phyloP scores from a whole-genome alignment of 805 yeast genomes.

The Yamadazyma kitorensis region DNA sequence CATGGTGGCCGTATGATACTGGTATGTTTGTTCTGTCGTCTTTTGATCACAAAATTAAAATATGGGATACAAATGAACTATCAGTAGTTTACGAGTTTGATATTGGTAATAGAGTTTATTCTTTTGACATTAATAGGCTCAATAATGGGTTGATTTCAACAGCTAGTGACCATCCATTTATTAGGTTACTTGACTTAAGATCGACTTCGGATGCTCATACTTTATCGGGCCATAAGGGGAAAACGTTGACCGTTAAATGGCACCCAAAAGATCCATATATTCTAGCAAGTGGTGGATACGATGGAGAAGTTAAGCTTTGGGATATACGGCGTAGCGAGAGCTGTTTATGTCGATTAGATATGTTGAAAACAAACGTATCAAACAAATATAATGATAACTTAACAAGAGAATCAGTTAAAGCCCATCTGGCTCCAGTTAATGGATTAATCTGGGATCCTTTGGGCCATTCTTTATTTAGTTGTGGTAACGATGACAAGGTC shows the following conservation, averaged over 20 bases:
- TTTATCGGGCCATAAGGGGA: slow-evolving; percentile 58
- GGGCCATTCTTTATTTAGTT: slow-evolving; percentile 61
- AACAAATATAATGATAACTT: slow-evolving; percentile 20
- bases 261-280: slow-evolving; percentile 61
- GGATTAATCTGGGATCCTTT: slow-evolving; percentile 71
- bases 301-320: slow-evolving; percentile 83
- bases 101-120: slow-evolving; percentile 59
- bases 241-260: slow-evolving; percentile 65
- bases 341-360: slow-evolving; percentile 62
- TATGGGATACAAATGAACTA: slow-evolving; percentile 76
- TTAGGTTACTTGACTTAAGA: slow-evolving; percentile 69
- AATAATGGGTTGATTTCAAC: slow-evolving; percentile 67
- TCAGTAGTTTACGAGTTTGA: slow-evolving; percentile 66
- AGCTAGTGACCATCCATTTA: slow-evolving; percentile 68
- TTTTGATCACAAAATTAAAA: slow-evolving; percentile 69
- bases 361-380: slow-evolving; percentile 39
- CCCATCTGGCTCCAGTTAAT: slow-evolving; percentile 78
- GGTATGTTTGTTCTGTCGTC: slow-evolving; percentile 85
- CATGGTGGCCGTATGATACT: slow-evolving; percentile 89
- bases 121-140: slow-evolving; percentile 60
- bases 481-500: slow-evolving; percentile 79
- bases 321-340: slow-evolving; percentile 71
- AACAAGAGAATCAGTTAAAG: slow-evolving; percentile 43
- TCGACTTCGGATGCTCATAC: slow-evolving; percentile 73
- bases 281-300: slow-evolving; percentile 76